Percentiles rank a stretch among this genome's conserved stretches.
Evolutionary conservation across 345 rosid species (phyloP).

Genomic region (Gossypium mustelinum): DNA sequence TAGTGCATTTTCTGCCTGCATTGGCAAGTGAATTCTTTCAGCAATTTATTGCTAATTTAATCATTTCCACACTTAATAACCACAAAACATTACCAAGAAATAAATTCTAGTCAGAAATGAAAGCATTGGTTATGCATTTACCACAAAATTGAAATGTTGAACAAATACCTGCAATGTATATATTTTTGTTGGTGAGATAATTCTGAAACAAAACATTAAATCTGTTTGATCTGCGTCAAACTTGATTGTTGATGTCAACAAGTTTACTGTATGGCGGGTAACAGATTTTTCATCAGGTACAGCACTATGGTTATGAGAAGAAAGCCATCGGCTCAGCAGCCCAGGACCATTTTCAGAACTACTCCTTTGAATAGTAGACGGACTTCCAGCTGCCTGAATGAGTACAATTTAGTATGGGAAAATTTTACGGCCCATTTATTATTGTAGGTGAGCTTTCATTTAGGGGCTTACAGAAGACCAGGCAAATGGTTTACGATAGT

Average conservation of each 20-base stretch:
- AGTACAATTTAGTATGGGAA: conserved; percentile 21
- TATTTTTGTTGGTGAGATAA: conserved; percentile 55
- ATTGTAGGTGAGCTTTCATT: conserved; percentile 14
- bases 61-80: conserved; percentile 7
- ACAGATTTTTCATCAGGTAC: conserved; percentile 68
- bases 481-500: conserved; percentile 68
- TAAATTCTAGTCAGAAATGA: background rate
- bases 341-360: conserved; percentile 53
- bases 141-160: background rate
- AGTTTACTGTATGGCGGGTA: conserved; percentile 70
- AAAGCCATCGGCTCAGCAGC: conserved; percentile 72
- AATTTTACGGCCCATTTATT: background rate
- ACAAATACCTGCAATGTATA: conserved; percentile 64
- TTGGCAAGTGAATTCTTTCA: conserved; percentile 17
- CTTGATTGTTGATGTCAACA: conserved; percentile 74
- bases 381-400: conserved; percentile 56
- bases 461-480: conserved; percentile 54
- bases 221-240: conserved; percentile 75
- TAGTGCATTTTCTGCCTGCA: conserved; percentile 76
- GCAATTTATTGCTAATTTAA: background rate
- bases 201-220: conserved; percentile 79
- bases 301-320: conserved; percentile 72
- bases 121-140: background rate
- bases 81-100: background rate
- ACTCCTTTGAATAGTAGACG: conserved; percentile 43